Evolutionary conservation across 306 rosid genomes (phyloP).

Genomic region (Mimosa pudica): DNA sequence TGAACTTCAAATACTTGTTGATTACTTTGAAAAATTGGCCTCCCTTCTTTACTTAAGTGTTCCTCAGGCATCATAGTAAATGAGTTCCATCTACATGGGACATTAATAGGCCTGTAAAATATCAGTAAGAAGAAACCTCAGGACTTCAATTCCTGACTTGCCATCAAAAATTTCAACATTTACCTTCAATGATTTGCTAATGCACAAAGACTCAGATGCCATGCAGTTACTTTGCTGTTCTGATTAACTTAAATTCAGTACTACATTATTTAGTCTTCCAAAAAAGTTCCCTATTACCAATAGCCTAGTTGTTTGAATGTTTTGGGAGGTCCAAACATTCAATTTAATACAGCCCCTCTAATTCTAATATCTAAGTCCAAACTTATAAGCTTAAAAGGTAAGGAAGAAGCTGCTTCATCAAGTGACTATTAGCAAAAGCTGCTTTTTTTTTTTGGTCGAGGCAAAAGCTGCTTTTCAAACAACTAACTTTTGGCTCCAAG

Average conservation of each 20-base stretch:
- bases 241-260: neutral
- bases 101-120: slow-evolving; percentile 65
- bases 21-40: slow-evolving; percentile 41
- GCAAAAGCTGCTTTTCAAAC: neutral
- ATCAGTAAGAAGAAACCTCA: slow-evolving; percentile 33
- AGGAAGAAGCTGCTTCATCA: slow-evolving; percentile 6
- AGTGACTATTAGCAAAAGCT: neutral
- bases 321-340: too few relatives aligned
- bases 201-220: neutral
- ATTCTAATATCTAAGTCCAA: neutral
- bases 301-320: too few relatives aligned
- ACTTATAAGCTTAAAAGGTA: neutral
- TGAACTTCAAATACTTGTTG: slow-evolving; percentile 45
- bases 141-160: slow-evolving; percentile 12
- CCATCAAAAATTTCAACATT: slow-evolving; percentile 1
- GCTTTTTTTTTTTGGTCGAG: too few relatives aligned
- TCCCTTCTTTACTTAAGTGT: slow-evolving; percentile 47
- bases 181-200: slow-evolving; percentile 5
- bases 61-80: slow-evolving; percentile 50
- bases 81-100: slow-evolving; percentile 70
- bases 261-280: neutral
- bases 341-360: neutral
- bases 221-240: neutral
- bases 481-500: neutral
- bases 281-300: neutral